Base-by-base conservation (phyloP, 1,284 basidiomycete genomes). In the Moesziomyces antarcticus region DNA sequence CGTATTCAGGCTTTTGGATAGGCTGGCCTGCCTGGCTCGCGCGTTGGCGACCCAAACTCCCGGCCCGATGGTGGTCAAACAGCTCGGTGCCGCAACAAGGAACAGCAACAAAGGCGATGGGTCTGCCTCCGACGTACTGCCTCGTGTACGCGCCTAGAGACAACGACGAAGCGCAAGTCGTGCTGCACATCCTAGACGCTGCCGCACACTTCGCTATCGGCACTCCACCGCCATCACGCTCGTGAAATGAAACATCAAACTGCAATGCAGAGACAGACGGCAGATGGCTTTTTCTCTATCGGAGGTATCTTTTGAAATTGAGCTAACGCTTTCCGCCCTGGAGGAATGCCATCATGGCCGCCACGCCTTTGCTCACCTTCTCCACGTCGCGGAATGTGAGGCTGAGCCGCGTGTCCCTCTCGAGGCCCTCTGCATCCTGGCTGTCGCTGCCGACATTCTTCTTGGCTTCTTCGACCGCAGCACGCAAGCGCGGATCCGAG, bases 321-420 rank as follows among this genome's bases (percentile, higher is more conserved):
- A 6, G 14, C 42, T 44, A 61, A 22, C 59, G 51, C 48, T 64
- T 70, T n/a, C 61, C 71, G 21, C 73, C 55, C 50, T 67, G 64
- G 49, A 72, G 43, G 41, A 57, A 65, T 1, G 70, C 74, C 62
- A 74, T 71, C 68, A 77, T 69, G 13, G 55, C 64, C 33, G 62
- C 66, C 11, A 79, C 70, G 2, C 77, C 80, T 61, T 78, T 78
- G 55, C 75, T 74, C 20, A 83, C 82, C 40, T 70, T 76, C 40
- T 82, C 77, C 0, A 94, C 92, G 79, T 92, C 92, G 50, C 94
- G 88, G 84, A 93, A 97, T 1, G 94, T 97, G 78, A 97, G 84
- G 84, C 93, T 96, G 56, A 92, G 88, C 78, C 94, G 86, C 30
- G 88, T 88, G 8, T 85, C 85, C 69, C 94, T 86, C 64, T 84